Evolutionary conservation across 1,284 basidiomycete genomes (phyloP), one percentile per base, ranked within the genome.

Genomic region (Papiliotrema nemorosa): DNA sequence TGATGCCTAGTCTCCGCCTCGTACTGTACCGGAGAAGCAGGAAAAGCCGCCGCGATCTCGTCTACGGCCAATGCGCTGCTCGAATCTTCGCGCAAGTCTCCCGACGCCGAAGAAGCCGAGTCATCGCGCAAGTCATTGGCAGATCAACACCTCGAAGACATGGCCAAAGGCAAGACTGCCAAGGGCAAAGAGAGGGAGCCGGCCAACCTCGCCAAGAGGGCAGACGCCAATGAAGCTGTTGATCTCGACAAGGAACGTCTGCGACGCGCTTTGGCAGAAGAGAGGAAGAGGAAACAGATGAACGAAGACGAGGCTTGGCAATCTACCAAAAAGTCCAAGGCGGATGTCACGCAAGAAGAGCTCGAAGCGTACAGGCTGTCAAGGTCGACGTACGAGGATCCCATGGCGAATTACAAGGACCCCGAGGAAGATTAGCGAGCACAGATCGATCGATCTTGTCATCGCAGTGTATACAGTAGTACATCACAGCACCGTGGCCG

Each of bases 1-100:
- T n/a, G n/a, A n/a, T n/a, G n/a, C n/a, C n/a, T 56, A 54, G 77
- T 93, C 41, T 87, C 90, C 64, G 79, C 88, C 42, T 93, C 91
- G 9, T 98, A 98, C 71, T 98, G 94, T 71, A 87, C 93, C 26
- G 93, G 93, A 1, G 71, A 83, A 68, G 90, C 87, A 9, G 93
- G 90, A 51, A 96, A 88, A 55, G 81, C 84, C 53, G 93, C 93
- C 6, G 77, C 82, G 6, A 65, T 81, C 31, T 84, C 85, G 16
- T 86, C 86, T 2, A 84, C 79, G 56, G 85, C 86, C 2, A 80
- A 82, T 58, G 79, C 81, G 22, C 78, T 92, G 33, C 80, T 92
- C 5, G 51, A 72, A 75, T 24, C 77, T 72, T 18, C 68, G 68
- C 24, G 67, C 74, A 37, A 65, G 21, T 64, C 68, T n/a, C 54